These are phyloP conservation scores for Viola odorata DNA, from an alignment of 345 rosid genomes.

Conservation along the genomic window DNA sequence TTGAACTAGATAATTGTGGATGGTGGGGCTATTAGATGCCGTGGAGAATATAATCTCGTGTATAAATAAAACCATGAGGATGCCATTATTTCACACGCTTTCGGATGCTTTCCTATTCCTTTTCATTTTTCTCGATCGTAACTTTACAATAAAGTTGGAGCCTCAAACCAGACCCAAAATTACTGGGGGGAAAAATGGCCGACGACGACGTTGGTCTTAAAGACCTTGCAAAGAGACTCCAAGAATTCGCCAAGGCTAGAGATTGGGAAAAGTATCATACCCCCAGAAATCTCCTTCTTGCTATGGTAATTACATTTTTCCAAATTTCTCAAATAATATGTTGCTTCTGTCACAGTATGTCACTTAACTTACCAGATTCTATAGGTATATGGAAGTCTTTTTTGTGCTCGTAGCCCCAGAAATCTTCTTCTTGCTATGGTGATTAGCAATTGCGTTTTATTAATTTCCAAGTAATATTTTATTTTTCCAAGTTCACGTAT, in stretches of 20 bases:
- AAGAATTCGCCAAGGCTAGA: conserved; percentile 42
- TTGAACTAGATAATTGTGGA: no score
- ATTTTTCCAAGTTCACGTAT: no score
- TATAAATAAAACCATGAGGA: conserved; percentile 14
- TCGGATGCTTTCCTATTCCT: conserved; percentile 4
- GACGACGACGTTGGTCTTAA: conserved; percentile 35
- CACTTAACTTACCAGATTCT: neutral
- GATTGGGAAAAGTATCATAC: conserved; percentile 43
- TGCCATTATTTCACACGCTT: conserved; percentile 13
- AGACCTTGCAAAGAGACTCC: conserved; percentile 37
- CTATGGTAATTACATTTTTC: conserved; percentile 30
- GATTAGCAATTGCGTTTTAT: neutral
- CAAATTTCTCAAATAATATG: neutral
- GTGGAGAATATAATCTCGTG: conserved; percentile 14
- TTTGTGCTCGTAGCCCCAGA: neutral
- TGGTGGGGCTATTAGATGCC: no score
- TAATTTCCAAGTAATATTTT: no score
- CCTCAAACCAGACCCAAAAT: conserved; percentile 25
- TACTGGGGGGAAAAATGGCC: conserved; percentile 12
- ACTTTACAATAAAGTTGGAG: conserved; percentile 1
- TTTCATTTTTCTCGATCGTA: neutral
- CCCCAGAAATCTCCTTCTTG: conserved; percentile 50
- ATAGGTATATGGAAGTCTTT: neutral
- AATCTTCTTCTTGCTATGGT: neutral
- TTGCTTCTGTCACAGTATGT: neutral